Evolutionary conservation across 1,284 basidiomycete species (phyloP), one percentile per base, ranked within the genome.

Genomic region (Tremellales sp.): DNA sequence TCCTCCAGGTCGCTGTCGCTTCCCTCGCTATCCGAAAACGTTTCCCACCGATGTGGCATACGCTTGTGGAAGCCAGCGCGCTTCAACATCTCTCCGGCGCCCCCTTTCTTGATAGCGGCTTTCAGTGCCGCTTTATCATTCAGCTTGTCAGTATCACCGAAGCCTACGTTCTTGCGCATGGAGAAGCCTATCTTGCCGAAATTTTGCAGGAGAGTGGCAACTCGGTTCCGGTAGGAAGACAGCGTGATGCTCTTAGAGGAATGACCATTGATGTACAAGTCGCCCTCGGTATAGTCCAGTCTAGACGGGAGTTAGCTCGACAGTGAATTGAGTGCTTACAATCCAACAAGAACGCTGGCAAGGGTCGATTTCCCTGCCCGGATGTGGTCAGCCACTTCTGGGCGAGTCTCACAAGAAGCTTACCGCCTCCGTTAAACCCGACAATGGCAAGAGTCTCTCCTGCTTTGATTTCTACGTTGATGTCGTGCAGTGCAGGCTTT

Each of bases 281-380:
- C 71, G 7, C 86, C 85, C 32, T 72, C 59, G 62, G 85, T 58
- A 16, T 55, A 49, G n/a, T n/a, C n/a, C n/a, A n/a, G n/a, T n/a
- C n/a, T n/a, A n/a, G n/a, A n/a, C n/a, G n/a, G n/a, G n/a, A n/a
- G n/a, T n/a, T n/a, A n/a, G 40, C 21, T 24, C 12, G 9, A 25
- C 21, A 40, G 18, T 78, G 62, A 83, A 85, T 60, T 85, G 85
- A n/a, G n/a, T n/a, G n/a, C n/a, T 50, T 84, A 71, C 51, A 90
- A 81, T 34, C 87, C 84, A 19, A 88, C 76, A n/a, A 91, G 74
- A 33, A 86, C 76, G 59, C 85, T 85, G 7, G 85, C 83, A 33
- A 89, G 79, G 1, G 86, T 90, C 4, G 86, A 85, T 75, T 89
- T 89, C n/a, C n/a, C n/a, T n/a, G n/a, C n/a, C n/a, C n/a, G n/a